These are phyloP conservation scores for Pyrrhoderma noxium DNA, from an alignment of 1,284 basidiomycete genomes.

Conservation along the genomic window DNA sequence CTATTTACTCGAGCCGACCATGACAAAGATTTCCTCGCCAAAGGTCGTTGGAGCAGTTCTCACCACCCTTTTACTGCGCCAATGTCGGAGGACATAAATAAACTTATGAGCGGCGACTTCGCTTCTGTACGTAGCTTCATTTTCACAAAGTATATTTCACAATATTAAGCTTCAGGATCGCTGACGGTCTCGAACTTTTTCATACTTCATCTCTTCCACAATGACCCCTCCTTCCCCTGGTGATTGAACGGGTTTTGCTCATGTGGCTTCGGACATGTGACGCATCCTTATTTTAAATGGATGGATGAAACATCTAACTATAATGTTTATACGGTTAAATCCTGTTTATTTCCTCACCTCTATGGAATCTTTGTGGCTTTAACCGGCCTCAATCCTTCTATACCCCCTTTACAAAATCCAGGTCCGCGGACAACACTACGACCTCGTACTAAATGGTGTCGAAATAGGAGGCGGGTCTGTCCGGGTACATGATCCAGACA, in stretches of 20 bases:
- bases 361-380: not conserved
- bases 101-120: conserved; percentile 62
- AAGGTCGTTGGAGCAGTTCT: conserved; percentile 83
- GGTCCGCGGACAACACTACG: conserved; percentile 94
- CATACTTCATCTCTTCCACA: not conserved
- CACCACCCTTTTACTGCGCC: conserved; percentile 97
- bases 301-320: not conserved
- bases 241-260: not conserved
- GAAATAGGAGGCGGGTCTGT: conserved; percentile 95
- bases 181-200: conserved; percentile 12
- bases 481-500: conserved; percentile 78
- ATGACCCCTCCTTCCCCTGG: not conserved
- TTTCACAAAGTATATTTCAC: not conserved
- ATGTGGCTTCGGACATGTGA: not conserved
- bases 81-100: conserved; percentile 79
- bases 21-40: conserved; percentile 81
- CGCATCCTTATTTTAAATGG: too few species aligned
- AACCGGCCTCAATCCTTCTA: not conserved
- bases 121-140: conserved; percentile 43
- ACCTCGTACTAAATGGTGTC: conserved; percentile 91
- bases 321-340: not conserved
- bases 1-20: conserved; percentile 84
- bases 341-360: not conserved
- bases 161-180: conserved; percentile 3
- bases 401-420: conserved; percentile 31